phyloP scores from a whole-genome alignment of 1,139 yeast genomes.

The Maudiozyma humilis region DNA sequence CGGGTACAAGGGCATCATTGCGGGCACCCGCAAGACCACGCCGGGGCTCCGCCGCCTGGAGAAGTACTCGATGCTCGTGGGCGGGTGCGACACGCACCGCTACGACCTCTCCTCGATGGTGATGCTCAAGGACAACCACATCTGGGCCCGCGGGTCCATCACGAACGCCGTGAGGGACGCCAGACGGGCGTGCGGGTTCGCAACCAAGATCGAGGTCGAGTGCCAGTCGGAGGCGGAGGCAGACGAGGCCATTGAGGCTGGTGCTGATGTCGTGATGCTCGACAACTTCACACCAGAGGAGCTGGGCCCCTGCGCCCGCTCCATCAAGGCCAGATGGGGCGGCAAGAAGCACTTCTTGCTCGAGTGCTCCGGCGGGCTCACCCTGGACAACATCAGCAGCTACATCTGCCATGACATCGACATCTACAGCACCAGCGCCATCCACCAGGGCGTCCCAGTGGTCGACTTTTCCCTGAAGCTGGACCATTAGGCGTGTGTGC shows the following conservation, averaged over 20 bases:
- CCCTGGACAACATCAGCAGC: slow-evolving; percentile 53
- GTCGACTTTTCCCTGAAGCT: slow-evolving; percentile 82
- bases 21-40: slow-evolving; percentile 97
- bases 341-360: slow-evolving; percentile 52
- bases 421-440: slow-evolving; percentile 84
- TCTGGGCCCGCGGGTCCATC: slow-evolving; percentile 87
- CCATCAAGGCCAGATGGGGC: slow-evolving; percentile 50
- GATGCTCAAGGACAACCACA: slow-evolving; percentile 91
- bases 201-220: slow-evolving; percentile 87
- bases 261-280: slow-evolving; percentile 93
- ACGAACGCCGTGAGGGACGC: slow-evolving; percentile 76
- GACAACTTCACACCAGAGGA: slow-evolving; percentile 75
- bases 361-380: slow-evolving; percentile 90
- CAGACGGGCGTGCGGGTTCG: slow-evolving; percentile 75
- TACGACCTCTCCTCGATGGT: slow-evolving; percentile 91
- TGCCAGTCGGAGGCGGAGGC: slow-evolving; percentile 80
- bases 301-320: slow-evolving; percentile 56
- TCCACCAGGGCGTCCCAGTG: slow-evolving; percentile 81
- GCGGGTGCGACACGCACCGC: slow-evolving; percentile 90
- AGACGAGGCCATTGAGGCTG: slow-evolving; percentile 83
- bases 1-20: slow-evolving; percentile 80
- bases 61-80: slow-evolving; percentile 90
- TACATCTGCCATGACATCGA: slow-evolving; percentile 77
- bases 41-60: slow-evolving; percentile 86
- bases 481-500: slow-evolving; percentile 30